Conservation (phyloP, 2,329 filamentous ascomycete genomes). For the Fusarium luffae region DNA sequence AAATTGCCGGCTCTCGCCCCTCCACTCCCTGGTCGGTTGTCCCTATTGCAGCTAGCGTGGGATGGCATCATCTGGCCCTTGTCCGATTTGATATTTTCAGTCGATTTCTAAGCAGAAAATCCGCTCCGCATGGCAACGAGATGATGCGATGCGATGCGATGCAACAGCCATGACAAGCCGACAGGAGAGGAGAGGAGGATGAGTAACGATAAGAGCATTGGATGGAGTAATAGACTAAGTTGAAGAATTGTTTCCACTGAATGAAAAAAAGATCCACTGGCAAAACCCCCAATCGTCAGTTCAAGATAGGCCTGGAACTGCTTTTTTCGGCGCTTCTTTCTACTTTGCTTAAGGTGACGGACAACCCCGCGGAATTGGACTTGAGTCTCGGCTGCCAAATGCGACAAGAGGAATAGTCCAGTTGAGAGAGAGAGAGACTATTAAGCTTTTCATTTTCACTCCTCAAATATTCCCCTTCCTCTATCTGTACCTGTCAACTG, state of each 20-base stretch:
- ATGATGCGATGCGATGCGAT: not conserved
- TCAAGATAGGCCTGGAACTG: not conserved
- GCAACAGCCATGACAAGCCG: conserved; percentile 25
- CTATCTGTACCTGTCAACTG: conserved; percentile 6
- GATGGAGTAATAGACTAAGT: not conserved
- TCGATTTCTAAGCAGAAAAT: conserved; percentile 46
- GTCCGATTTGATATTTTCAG: conserved; percentile 33
- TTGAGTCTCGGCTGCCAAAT: conserved; percentile 18
- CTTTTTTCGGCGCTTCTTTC: conserved; percentile 28
- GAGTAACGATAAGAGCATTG: not conserved
- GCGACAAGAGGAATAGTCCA: not conserved
- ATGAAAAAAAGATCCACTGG: conserved; percentile 16
- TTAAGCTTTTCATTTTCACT: conserved; percentile 30
- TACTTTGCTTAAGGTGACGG: conserved; percentile 10
- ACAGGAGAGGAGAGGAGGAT: not conserved
- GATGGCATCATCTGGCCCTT: conserved; percentile 42
- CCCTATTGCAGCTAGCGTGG: conserved; percentile 37
- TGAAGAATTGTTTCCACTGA: conserved; percentile 12
- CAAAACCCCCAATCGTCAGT: conserved; percentile 1
- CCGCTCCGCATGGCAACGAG: conserved; percentile 16
- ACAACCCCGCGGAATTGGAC: conserved; percentile 24
- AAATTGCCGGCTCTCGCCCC: conserved; percentile 7
- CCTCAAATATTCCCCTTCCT: not conserved
- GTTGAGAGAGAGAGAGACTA: not conserved
- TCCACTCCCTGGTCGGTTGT: not conserved